Base-by-base conservation (phyloP, 495 filamentous ascomycete genomes). In the Aspergillus cavernicola region DNA sequence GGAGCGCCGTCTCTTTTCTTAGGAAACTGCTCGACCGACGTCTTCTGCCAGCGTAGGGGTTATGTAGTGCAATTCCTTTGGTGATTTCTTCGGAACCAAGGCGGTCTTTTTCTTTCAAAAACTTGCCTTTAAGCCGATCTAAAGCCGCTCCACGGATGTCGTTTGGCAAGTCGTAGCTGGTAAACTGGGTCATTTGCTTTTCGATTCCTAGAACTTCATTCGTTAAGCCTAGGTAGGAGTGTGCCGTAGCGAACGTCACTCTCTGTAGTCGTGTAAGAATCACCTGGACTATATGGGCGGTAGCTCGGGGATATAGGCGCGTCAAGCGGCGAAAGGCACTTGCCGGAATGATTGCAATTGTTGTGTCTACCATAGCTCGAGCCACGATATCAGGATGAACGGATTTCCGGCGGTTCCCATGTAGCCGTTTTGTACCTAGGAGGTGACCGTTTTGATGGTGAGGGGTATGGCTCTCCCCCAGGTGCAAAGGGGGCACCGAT, bases 321-420 rank as follows among this genome's bases (percentile, higher is more conserved):
- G 95, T 98, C 32, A 98, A 74, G 8, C 93, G 86, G 50, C 90
- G 83, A 66, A 98, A 98, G 4, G 93, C 93, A 59, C 89, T 93
- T 5, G 92, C 95, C 4, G 93, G 93, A 57, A 98, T 97, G 61
- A 98, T 93, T 13, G 93, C 93, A 69, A 98, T 97, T 0, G 95
- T 98, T 0, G 92, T 97, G 65, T 98, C 93, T 18, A 95, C 89
- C 28, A 90, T 95, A n/a, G 93, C 93, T 57, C 93, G 82, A 8
- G 91, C 93, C 53, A 97, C 90, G 58, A 98, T 95, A 66, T 98
- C 93, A 11, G 93, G 93, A 70, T 98, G 93, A 0, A 87, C 92
- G 2, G 95, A 97, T 57, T 84, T 86, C 24, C 65, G 79, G 75
- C 58, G 59, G 35, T 71, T 76, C 41, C 69, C 71, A 56, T 72